A percentile compares a stretch with the other conserved stretches of the same genome.
Evolutionary conservation across 768 basidiomycete genomes (phyloP).

Genomic region (Coprinellus aureogranulatus): DNA sequence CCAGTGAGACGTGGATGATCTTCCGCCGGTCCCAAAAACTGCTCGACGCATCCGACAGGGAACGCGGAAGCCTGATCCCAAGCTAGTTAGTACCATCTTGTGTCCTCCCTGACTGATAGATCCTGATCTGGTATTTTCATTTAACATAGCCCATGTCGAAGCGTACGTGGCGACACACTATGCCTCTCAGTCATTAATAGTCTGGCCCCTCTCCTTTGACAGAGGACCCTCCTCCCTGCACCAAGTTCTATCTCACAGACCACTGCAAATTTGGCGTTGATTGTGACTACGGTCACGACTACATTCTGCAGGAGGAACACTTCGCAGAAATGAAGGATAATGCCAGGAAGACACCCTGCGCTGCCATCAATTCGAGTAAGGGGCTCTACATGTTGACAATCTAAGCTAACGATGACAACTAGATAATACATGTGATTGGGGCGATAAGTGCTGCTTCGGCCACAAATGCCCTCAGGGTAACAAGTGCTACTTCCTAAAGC

Average conservation of each 20-base stretch:
- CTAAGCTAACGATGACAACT: slow-evolving; percentile 4
- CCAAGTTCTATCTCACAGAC: slow-evolving; percentile 58
- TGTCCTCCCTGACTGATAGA: slow-evolving; percentile 16
- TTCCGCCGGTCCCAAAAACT: slow-evolving; percentile 19
- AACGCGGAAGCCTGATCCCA: slow-evolving; percentile 48
- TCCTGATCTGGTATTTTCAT: slow-evolving; percentile 6
- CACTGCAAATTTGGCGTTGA: slow-evolving; percentile 54
- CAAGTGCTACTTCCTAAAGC: slow-evolving; percentile 49
- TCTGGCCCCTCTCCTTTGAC: slow-evolving; percentile 3
- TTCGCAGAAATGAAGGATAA: slow-evolving; percentile 51
- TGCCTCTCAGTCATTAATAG: neutral
- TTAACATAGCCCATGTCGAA: slow-evolving; percentile 52
- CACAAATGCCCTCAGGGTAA: slow-evolving; percentile 45
- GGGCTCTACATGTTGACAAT: neutral
- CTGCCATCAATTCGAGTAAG: slow-evolving; percentile 55
- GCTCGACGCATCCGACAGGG: slow-evolving; percentile 29
- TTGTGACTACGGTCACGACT: slow-evolving; percentile 65
- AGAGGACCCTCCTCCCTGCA: slow-evolving; percentile 69
- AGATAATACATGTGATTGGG: slow-evolving; percentile 56
- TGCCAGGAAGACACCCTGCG: slow-evolving; percentile 64
- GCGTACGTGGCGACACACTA: slow-evolving; percentile 40
- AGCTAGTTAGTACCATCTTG: slow-evolving; percentile 39
- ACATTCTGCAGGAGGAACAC: slow-evolving; percentile 52
- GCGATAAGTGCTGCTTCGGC: slow-evolving; percentile 58
- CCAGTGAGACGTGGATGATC: slow-evolving; percentile 47